Evolutionary conservation across 768 basidiomycete species (phyloP).

Genomic region (Tubosaeta brunneosetosa): DNA sequence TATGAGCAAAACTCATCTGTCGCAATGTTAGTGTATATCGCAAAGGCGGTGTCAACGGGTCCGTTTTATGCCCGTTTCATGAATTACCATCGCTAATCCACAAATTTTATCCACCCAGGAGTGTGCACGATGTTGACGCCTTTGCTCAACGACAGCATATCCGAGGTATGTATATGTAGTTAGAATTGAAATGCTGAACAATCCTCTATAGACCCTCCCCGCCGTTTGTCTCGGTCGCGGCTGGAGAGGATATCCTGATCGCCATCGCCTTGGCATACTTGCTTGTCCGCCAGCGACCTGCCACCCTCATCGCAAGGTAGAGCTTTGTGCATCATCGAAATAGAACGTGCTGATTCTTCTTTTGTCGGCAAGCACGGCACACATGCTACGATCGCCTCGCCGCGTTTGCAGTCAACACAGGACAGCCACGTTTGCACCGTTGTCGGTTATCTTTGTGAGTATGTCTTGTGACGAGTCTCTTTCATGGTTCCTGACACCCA

Average conservation of each 20-base stretch:
- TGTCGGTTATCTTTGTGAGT: neutral
- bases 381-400: constrained; percentile 1
- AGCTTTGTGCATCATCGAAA: too few species aligned
- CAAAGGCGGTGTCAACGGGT: neutral
- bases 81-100: neutral
- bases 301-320: neutral
- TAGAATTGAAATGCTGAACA: neutral
- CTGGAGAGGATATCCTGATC: neutral
- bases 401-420: constrained; percentile 6
- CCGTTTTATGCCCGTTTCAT: neutral
- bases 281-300: neutral
- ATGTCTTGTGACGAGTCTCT: neutral
- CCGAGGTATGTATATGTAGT: too few species aligned
- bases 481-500: neutral
- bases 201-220: neutral
- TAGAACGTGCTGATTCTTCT: too few species aligned
- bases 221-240: neutral
- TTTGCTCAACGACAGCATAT: neutral
- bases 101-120: neutral
- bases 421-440: constrained; percentile 51
- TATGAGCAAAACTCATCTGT: neutral
- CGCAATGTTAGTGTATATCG: neutral
- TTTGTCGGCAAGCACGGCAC: neutral
- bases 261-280: neutral
- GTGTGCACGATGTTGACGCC: neutral